Evolutionary conservation across 148 eudicot species (phyloP).

Genomic region (Heliamphora exappendiculata): DNA sequence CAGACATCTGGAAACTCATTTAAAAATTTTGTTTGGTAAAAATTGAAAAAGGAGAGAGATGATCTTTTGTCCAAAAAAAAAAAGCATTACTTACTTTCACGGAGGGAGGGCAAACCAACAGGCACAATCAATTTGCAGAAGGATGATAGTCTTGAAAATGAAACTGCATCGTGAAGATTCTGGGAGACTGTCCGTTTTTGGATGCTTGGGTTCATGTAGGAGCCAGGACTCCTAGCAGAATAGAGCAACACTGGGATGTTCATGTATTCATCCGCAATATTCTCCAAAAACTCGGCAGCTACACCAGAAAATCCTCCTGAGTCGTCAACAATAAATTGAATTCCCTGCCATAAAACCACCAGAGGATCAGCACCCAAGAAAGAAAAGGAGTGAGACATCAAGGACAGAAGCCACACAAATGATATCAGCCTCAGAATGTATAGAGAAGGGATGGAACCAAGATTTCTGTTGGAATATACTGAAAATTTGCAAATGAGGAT

Average conservation of each 20-base stretch:
- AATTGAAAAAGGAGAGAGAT: not conserved
- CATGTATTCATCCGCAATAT: constrained; percentile 77
- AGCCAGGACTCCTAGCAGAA: constrained; percentile 50
- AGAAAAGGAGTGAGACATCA: not conserved
- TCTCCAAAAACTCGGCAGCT: constrained; percentile 68
- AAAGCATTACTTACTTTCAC: constrained; percentile 41
- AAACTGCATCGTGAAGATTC: constrained; percentile 76
- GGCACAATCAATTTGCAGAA: constrained; percentile 73
- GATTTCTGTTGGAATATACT: not conserved
- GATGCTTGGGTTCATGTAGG: constrained; percentile 27
- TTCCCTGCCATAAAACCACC: constrained; percentile 49
- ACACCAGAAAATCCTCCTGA: constrained; percentile 91
- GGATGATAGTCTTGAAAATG: constrained; percentile 70
- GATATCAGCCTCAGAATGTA: not conserved
- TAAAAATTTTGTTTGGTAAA: not conserved
- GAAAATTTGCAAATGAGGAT: not conserved
- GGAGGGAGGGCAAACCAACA: constrained; percentile 67
- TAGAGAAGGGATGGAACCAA: not conserved
- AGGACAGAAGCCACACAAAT: not conserved
- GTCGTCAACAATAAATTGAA: constrained; percentile 80
- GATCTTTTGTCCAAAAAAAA: not conserved
- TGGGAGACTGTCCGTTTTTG: constrained; percentile 41
- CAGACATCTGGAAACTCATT: not conserved
- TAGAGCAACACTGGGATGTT: constrained; percentile 77
- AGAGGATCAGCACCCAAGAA: not conserved